These are phyloP conservation scores for Kalmusia sp. DNA, from an alignment of 2,329 filamentous ascomycete species.

Conservation along the genomic window DNA sequence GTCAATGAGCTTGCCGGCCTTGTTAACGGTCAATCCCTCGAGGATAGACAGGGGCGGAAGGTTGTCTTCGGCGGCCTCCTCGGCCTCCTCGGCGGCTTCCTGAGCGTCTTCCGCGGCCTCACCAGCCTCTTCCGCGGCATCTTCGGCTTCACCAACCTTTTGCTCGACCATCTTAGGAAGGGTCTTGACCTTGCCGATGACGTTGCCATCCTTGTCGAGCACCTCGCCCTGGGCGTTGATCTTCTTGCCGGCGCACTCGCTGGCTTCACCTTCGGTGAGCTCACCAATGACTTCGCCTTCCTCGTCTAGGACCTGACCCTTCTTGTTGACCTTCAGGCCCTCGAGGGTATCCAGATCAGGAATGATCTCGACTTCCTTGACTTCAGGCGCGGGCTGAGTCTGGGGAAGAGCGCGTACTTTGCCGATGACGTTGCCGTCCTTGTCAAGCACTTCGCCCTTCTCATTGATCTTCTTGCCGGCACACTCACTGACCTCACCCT, in stretches of 20 bases:
- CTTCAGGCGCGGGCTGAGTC: conserved; percentile 36
- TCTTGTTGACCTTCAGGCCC: conserved; percentile 66
- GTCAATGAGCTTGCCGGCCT: conserved; percentile 59
- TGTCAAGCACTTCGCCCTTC: conserved; percentile 70
- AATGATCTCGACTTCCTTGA: conserved; percentile 48
- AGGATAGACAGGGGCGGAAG: conserved; percentile 58
- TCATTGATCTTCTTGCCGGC: conserved; percentile 71
- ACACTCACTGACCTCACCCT: conserved; percentile 67
- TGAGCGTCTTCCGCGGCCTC: conserved; percentile 34
- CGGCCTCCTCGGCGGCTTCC: conserved; percentile 40
- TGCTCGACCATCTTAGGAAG: conserved; percentile 53
- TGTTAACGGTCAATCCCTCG: conserved; percentile 59
- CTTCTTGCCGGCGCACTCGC: conserved; percentile 70
- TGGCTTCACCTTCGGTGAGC: conserved; percentile 63
- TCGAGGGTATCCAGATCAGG: conserved; percentile 58
- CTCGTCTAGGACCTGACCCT: conserved; percentile 60
- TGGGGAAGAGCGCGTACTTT: conserved; percentile 62
- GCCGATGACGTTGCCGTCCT: conserved; percentile 68
- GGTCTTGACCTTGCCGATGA: conserved; percentile 67
- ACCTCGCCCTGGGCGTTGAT: conserved; percentile 70
- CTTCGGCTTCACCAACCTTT: conserved; percentile 39
- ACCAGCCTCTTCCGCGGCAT: conserved; percentile 36
- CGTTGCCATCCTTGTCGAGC: conserved; percentile 67
- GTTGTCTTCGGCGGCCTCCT: conserved; percentile 42
- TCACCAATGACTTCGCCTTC: conserved; percentile 62